Percentiles rank a stretch among this genome's conserved stretches.
Conservation (phyloP, 108 stramenopile genomes). For the Nitzschia sp. region DNA sequence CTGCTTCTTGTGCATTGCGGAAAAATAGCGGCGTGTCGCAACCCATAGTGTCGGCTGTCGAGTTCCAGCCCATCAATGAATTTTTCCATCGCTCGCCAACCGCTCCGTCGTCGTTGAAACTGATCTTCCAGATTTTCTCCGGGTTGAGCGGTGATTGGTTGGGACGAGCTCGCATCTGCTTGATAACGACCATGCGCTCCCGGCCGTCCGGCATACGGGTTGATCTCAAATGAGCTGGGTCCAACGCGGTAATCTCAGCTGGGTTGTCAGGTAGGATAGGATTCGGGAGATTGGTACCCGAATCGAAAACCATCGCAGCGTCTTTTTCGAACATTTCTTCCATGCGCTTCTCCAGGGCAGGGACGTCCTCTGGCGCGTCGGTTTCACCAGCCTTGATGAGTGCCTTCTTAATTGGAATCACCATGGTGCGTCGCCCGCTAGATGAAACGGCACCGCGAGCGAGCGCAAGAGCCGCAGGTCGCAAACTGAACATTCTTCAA, state of each 20-base stretch:
- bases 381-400: constrained; percentile 45
- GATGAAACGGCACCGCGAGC: constrained; percentile 6
- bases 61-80: constrained; percentile 97
- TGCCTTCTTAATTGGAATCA: constrained; percentile 38
- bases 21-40: constrained; percentile 80
- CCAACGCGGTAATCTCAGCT: constrained; percentile 73
- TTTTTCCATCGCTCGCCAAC: constrained; percentile 83
- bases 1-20: constrained; percentile 86
- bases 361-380: constrained; percentile 37
- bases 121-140: constrained; percentile 77
- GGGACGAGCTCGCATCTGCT: constrained; percentile 62
- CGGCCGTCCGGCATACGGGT: constrained; percentile 59
- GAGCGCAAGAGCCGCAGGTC: constrained; percentile 7
- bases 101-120: constrained; percentile 75
- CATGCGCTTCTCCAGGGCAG: constrained; percentile 37
- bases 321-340: constrained; percentile 42
- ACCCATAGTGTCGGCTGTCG: constrained; percentile 89
- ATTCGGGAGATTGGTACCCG: constrained; percentile 41
- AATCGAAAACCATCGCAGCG: constrained; percentile 34
- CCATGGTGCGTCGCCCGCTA: constrained; percentile 14
- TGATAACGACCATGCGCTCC: constrained; percentile 70
- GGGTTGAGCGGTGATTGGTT: constrained; percentile 58
- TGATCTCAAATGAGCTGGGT: constrained; percentile 64
- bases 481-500: constrained; percentile 14
- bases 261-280: constrained; percentile 76